A percentile compares a stretch with the other conserved stretches of the same genome.
phyloP scores from a whole-genome alignment of 176 grass and related monocot species.

The Bolboschoenus planiculmis region DNA sequence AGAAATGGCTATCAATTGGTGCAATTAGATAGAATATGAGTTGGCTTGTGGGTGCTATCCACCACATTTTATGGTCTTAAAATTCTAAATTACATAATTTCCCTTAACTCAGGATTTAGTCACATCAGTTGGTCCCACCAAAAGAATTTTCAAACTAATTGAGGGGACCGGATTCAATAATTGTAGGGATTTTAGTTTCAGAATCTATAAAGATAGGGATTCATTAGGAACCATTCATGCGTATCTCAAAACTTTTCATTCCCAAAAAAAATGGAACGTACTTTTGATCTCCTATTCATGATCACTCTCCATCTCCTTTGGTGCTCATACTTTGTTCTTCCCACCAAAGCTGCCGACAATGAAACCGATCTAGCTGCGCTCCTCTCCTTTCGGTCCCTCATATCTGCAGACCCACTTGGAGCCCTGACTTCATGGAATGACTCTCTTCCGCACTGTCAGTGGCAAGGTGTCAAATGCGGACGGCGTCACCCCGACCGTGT shows the following conservation, averaged over 20 bases:
- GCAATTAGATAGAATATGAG: no score
- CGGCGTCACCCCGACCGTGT: constrained; percentile 19
- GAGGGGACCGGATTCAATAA: no score
- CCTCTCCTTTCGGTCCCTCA: constrained; percentile 37
- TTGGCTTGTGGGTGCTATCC: no score
- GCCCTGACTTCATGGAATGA: constrained; percentile 34
- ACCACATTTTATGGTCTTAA: no score
- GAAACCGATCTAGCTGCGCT: constrained; percentile 25
- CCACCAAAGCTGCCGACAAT: not conserved
- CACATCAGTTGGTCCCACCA: no score
- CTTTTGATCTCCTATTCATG: not conserved
- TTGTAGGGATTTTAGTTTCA: not conserved
- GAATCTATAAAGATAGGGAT: not conserved
- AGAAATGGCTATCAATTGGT: no score
- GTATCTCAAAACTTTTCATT: not conserved
- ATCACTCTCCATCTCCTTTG: not conserved
- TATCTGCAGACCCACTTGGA: constrained; percentile 21
- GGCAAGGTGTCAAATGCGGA: constrained; percentile 25
- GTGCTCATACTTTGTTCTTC: not conserved
- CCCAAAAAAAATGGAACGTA: not conserved
- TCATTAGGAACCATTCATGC: not conserved
- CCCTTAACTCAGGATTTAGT: no score
- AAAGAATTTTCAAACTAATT: no score
- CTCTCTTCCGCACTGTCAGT: constrained; percentile 21
- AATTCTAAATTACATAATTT: no score